Percentiles rank a stretch among this genome's conserved stretches.
Evolutionary conservation across 73 alveolate species (phyloP).

Genomic region (Paramecium biaurelia): DNA sequence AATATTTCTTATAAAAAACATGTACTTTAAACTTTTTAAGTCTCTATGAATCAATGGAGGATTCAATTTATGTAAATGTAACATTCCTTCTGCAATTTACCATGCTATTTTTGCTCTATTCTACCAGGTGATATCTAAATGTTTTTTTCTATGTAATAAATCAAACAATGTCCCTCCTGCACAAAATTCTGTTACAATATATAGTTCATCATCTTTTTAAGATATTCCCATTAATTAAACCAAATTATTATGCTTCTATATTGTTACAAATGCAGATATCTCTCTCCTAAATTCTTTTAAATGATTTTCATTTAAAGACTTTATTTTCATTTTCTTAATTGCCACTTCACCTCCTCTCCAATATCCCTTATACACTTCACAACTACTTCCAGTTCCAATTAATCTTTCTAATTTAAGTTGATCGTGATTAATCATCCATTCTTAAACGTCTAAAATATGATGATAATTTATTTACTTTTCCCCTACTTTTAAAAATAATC

Average conservation of each 20-base stretch:
- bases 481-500: neutral
- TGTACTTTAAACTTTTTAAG: constrained; percentile 88
- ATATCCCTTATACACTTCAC: constrained; percentile 90
- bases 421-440: constrained; percentile 31
- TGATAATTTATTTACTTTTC: constrained; percentile 5
- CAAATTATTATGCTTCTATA: constrained; percentile 84
- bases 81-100: constrained; percentile 97
- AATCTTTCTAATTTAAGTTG: constrained; percentile 28
- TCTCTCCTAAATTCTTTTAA: constrained; percentile 91
- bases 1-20: neutral
- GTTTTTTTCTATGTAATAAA: constrained; percentile 86
- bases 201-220: constrained; percentile 52
- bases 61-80: constrained; percentile 83
- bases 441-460: constrained; percentile 34
- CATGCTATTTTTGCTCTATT: constrained; percentile 82
- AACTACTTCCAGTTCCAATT: constrained; percentile 64
- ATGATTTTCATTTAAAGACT: constrained; percentile 70
- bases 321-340: constrained; percentile 81
- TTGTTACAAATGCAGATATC: constrained; percentile 78
- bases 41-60: constrained; percentile 97
- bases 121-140: constrained; percentile 80
- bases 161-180: constrained; percentile 93
- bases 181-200: constrained; percentile 97
- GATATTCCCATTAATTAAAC: constrained; percentile 94
- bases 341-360: constrained; percentile 95